Conservation (phyloP, 805 yeast species). For the Yamadazyma endophytica region DNA sequence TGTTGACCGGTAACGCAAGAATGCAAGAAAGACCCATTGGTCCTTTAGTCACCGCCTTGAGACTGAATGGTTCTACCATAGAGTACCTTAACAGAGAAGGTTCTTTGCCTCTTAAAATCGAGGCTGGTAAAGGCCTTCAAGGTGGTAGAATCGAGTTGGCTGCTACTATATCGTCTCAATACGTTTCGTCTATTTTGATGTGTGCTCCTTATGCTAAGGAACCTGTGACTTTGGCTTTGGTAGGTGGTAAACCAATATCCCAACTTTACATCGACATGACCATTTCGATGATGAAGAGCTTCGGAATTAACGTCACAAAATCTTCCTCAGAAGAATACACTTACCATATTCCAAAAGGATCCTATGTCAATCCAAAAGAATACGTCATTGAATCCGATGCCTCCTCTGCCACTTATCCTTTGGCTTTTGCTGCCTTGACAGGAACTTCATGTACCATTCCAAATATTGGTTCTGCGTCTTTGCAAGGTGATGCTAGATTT, state of each 20-base stretch:
- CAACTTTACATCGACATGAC: conserved; percentile 97
- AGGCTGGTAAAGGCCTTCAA: conserved; percentile 64
- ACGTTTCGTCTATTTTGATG: conserved; percentile 93
- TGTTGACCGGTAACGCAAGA: conserved; percentile 89
- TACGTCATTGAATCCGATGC: conserved; percentile 96
- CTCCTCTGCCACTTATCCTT: conserved; percentile 94
- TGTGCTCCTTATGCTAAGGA: conserved; percentile 93
- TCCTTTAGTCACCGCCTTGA: conserved; percentile 88
- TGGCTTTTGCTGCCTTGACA: conserved; percentile 95
- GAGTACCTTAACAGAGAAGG: conserved; percentile 71
- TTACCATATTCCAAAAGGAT: conserved; percentile 84
- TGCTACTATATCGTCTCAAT: conserved; percentile 96
- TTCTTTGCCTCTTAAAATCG: conserved; percentile 76
- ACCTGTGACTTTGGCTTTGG: conserved; percentile 83
- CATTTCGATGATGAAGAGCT: conserved; percentile 86
- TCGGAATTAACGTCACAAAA: conserved; percentile 74
- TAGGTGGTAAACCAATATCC: conserved; percentile 96
- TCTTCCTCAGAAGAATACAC: conserved; percentile 74
- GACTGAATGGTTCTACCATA: conserved; percentile 71
- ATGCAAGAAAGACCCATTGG: conserved; percentile 98
- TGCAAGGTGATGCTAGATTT: conserved; percentile 96
- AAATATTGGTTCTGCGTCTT: conserved; percentile 83
- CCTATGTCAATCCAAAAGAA: conserved; percentile 73
- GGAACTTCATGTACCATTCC: conserved; percentile 93
- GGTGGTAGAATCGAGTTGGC: conserved; percentile 94